phyloP scores from a whole-genome alignment of 345 rosid genomes.

The Theobroma cacao region DNA sequence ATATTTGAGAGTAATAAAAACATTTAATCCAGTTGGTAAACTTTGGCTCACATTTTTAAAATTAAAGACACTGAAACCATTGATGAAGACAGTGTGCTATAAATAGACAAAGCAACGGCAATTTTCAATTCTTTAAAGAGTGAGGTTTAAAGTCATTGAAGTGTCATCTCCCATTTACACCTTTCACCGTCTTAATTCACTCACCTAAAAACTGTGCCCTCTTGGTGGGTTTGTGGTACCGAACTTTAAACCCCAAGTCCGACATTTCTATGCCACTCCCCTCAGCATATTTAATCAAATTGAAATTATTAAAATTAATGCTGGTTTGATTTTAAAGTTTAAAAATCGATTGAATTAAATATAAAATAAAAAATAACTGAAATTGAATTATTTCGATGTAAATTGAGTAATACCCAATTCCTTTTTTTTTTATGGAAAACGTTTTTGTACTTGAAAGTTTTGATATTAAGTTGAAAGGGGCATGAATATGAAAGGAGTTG shows the following conservation, averaged over 20 bases:
- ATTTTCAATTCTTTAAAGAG: too few species aligned
- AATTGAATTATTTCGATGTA: too few species aligned
- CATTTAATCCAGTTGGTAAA: neutral
- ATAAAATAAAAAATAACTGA: too few species aligned
- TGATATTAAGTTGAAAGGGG: neutral
- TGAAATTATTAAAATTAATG: neutral
- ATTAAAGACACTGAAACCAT: conserved; percentile 11
- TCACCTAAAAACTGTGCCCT: neutral
- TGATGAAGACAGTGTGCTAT: conserved; percentile 6
- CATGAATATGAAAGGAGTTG: neutral
- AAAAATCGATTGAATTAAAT: too few species aligned
- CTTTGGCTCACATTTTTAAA: neutral
- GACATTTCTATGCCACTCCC: neutral
- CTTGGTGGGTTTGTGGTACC: neutral
- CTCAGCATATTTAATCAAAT: neutral
- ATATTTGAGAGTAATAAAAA: neutral
- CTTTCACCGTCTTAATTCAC: neutral
- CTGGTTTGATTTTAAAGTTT: too few species aligned
- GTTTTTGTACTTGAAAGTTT: neutral
- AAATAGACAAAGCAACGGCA: neutral
- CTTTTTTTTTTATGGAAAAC: too few species aligned
- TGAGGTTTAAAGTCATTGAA: conserved; percentile 6
- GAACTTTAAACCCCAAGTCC: neutral
- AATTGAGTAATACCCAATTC: too few species aligned
- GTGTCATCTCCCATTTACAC: conserved; percentile 20